Percentiles rank a stretch among this genome's conserved stretches.
phyloP scores from a whole-genome alignment of 129 eudicot genomes.

The Lonicera japonica region DNA sequence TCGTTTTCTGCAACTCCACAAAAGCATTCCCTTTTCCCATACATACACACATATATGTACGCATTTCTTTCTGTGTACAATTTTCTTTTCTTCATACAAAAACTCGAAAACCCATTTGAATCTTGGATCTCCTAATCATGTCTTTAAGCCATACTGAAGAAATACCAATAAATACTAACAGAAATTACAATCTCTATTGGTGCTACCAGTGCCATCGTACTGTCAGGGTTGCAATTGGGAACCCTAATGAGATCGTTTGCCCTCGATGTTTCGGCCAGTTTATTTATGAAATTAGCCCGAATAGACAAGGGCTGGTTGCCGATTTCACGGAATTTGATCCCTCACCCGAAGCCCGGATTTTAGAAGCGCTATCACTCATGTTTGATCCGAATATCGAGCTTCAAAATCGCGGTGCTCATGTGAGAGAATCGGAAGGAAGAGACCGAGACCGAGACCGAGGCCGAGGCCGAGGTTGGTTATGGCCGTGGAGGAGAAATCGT shows the following conservation, averaged over 20 bases:
- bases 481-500: slow-evolving; percentile 29
- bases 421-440: slow-evolving; percentile 7
- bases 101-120: neutral
- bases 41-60: neutral
- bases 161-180: slow-evolving; percentile 4
- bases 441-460: too few relatives aligned
- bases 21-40: slow-evolving; percentile 20
- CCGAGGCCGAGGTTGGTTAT: slow-evolving; percentile 17
- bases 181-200: slow-evolving; percentile 64
- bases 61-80: neutral
- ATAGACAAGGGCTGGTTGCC: slow-evolving; percentile 40
- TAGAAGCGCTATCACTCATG: slow-evolving; percentile 75
- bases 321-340: slow-evolving; percentile 63
- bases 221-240: slow-evolving; percentile 41
- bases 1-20: slow-evolving; percentile 14
- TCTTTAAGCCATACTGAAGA: slow-evolving; percentile 13
- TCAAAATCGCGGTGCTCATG: slow-evolving; percentile 5
- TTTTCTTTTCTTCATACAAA: neutral
- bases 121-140: slow-evolving; percentile 15
- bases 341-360: slow-evolving; percentile 68
- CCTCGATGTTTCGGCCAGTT: slow-evolving; percentile 78
- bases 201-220: slow-evolving; percentile 80
- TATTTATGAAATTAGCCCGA: slow-evolving; percentile 45
- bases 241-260: slow-evolving; percentile 38
- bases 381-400: slow-evolving; percentile 37